A percentile compares a stretch with the other conserved stretches of the same genome.
Evolutionary conservation across 75 land plant genomes (phyloP).

Genomic region (Gnetum montanum): DNA sequence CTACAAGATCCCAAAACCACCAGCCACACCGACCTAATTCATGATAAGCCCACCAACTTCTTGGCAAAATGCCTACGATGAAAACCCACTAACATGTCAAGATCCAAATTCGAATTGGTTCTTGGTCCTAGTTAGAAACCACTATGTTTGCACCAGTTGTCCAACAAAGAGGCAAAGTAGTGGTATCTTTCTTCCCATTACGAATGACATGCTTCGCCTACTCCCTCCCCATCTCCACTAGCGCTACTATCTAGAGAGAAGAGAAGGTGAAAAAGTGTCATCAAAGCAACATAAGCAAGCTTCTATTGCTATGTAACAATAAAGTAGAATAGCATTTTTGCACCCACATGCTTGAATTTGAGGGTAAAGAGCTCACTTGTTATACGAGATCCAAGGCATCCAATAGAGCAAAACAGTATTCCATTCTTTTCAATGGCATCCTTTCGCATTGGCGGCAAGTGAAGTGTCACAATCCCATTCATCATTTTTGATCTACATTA

Average conservation of each 20-base stretch:
- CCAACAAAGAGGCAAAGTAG: background rate
- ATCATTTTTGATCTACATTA: slow-evolving; percentile 5
- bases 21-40: background rate
- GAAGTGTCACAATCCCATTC: slow-evolving; percentile 4
- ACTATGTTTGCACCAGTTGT: background rate
- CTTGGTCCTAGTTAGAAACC: background rate
- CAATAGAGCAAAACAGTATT: background rate
- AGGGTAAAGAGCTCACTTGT: background rate
- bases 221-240: background rate
- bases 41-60: background rate
- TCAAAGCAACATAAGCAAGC: background rate
- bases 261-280: slow-evolving; percentile 3
- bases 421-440: slow-evolving; percentile 4
- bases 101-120: slow-evolving; percentile 12
- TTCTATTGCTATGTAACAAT: slow-evolving; percentile 12
- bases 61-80: background rate
- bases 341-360: slow-evolving; percentile 1
- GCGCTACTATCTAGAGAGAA: slow-evolving; percentile 6
- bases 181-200: background rate
- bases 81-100: slow-evolving; percentile 2
- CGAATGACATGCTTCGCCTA: background rate
- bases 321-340: slow-evolving; percentile 11
- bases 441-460: background rate
- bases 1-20: background rate
- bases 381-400: background rate